These are phyloP conservation scores for Auxenochlorella pyrenoidosa DNA, from an alignment of 139 green algal species.

Conservation along the genomic window DNA sequence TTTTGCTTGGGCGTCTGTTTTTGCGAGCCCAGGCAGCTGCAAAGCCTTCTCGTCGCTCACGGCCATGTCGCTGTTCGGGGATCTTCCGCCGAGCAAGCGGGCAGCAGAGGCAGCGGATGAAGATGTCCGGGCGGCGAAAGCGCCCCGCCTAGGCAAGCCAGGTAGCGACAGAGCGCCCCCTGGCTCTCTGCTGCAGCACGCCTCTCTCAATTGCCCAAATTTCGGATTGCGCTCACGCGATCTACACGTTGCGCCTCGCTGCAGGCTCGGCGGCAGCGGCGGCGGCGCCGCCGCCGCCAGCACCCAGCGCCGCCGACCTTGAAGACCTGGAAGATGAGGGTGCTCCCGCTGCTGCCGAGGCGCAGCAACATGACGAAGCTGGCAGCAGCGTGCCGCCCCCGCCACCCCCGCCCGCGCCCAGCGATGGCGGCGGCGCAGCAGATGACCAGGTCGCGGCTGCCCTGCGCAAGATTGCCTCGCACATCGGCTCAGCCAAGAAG, in stretches of 20 bases:
- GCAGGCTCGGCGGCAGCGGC: background rate
- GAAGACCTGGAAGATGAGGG: slow-evolving; percentile 1
- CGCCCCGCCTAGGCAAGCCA: background rate
- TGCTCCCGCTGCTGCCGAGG: background rate
- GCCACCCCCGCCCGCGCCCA: background rate
- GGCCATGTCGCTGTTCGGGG: too few species aligned
- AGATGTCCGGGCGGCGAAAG: background rate
- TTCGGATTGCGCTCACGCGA: too few species aligned
- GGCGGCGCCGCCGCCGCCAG: background rate
- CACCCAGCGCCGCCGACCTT: slow-evolving; percentile 2
- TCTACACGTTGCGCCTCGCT: too few species aligned
- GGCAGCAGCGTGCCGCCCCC: background rate
- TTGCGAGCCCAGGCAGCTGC: too few species aligned
- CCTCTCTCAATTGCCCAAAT: background rate
- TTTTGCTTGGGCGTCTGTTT: too few species aligned
- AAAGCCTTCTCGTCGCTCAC: too few species aligned
- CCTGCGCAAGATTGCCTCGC: slow-evolving; percentile 60
- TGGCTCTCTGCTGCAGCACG: background rate
- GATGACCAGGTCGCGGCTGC: slow-evolving; percentile 51
- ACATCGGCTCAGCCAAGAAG: slow-evolving; percentile 75
- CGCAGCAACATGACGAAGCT: background rate
- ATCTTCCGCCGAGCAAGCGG: too few species aligned
- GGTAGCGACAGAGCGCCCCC: background rate
- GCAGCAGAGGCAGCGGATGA: too few species aligned
- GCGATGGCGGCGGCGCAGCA: background rate